These are phyloP conservation scores for Podospora pseudopauciseta DNA, from an alignment of 495 filamentous ascomycete genomes.

Conservation along the genomic window DNA sequence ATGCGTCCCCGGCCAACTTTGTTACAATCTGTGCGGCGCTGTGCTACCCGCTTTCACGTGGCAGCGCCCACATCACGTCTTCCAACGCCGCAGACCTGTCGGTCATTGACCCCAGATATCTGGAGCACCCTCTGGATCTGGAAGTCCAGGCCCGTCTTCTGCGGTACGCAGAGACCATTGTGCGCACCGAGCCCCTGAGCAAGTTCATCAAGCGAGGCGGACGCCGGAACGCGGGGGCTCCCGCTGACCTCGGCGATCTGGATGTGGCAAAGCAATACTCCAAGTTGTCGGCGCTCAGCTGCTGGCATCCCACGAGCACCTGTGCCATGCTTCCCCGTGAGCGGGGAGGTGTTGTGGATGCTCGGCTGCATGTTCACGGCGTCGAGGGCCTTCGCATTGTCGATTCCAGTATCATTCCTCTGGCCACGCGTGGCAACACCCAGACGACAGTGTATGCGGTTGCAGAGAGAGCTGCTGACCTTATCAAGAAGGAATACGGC, in stretches of 20 bases:
- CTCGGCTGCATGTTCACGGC: slow-evolving; percentile 2
- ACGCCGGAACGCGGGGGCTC: slow-evolving; percentile 3
- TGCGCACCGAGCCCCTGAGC: slow-evolving; percentile 3
- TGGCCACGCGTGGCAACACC: slow-evolving; percentile 5
- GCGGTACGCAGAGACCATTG: slow-evolving; percentile 6
- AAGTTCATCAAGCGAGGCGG: neutral
- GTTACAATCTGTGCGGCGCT: neutral
- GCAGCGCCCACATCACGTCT: slow-evolving; percentile 1
- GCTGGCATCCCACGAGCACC: slow-evolving; percentile 13
- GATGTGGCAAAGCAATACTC: slow-evolving; percentile 4
- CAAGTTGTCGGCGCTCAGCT: slow-evolving; percentile 4
- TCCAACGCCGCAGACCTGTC: slow-evolving; percentile 1
- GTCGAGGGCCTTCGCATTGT: slow-evolving; percentile 8
- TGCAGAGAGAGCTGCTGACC: neutral
- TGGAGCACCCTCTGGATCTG: slow-evolving; percentile 8
- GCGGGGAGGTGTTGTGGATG: slow-evolving; percentile 5
- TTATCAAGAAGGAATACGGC: neutral
- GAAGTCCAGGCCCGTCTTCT: slow-evolving; percentile 10
- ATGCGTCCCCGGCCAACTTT: neutral
- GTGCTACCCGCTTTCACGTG: slow-evolving; percentile 1
- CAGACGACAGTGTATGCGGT: slow-evolving; percentile 4
- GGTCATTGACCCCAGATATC: slow-evolving; percentile 5
- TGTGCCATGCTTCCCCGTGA: slow-evolving; percentile 9
- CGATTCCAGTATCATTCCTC: slow-evolving; percentile 10
- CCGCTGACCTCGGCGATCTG: neutral